phyloP scores from a whole-genome alignment of 2,329 filamentous ascomycete genomes.

The Neocucurbitaria cava region DNA sequence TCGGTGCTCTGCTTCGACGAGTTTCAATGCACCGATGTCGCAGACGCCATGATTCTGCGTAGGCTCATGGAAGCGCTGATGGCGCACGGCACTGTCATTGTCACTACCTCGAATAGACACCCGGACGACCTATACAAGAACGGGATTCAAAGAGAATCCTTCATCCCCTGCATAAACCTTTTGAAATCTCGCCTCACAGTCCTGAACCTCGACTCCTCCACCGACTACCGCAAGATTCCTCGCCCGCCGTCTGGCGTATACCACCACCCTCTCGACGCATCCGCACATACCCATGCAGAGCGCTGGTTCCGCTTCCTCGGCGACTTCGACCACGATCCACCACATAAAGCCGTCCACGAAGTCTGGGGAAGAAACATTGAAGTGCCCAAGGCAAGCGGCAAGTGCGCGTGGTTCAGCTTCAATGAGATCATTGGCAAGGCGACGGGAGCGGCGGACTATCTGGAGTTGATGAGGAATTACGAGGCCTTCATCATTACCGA shows the following conservation, averaged over 20 bases:
- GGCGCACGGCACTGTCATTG: slow-evolving; percentile 94
- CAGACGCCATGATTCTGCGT: slow-evolving; percentile 96
- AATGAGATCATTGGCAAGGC: slow-evolving; percentile 87
- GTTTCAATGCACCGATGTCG: slow-evolving; percentile 98
- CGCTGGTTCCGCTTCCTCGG: slow-evolving; percentile 97
- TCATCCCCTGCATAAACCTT: slow-evolving; percentile 92
- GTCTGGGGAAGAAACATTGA: slow-evolving; percentile 93
- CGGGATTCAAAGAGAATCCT: slow-evolving; percentile 93
- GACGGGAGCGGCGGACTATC: slow-evolving; percentile 91
- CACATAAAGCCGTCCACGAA: slow-evolving; percentile 77
- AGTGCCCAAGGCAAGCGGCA: slow-evolving; percentile 86
- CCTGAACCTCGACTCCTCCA: slow-evolving; percentile 92
- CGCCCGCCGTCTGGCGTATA: slow-evolving; percentile 93
- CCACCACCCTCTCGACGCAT: slow-evolving; percentile 82
- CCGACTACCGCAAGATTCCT: slow-evolving; percentile 96
- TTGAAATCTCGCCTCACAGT: slow-evolving; percentile 84
- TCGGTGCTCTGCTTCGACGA: slow-evolving; percentile 97
- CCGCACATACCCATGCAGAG: slow-evolving; percentile 80
- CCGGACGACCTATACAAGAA: slow-evolving; percentile 98
- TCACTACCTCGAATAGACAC: slow-evolving; percentile 97
- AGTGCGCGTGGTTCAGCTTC: slow-evolving; percentile 90
- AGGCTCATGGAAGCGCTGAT: slow-evolving; percentile 88
- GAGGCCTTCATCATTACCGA: slow-evolving; percentile 92
- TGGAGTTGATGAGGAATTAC: slow-evolving; percentile 89
- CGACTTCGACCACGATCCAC: slow-evolving; percentile 76